phyloP scores from a whole-genome alignment of 176 grass and related monocot genomes.

The Triticum dicoccoides region DNA sequence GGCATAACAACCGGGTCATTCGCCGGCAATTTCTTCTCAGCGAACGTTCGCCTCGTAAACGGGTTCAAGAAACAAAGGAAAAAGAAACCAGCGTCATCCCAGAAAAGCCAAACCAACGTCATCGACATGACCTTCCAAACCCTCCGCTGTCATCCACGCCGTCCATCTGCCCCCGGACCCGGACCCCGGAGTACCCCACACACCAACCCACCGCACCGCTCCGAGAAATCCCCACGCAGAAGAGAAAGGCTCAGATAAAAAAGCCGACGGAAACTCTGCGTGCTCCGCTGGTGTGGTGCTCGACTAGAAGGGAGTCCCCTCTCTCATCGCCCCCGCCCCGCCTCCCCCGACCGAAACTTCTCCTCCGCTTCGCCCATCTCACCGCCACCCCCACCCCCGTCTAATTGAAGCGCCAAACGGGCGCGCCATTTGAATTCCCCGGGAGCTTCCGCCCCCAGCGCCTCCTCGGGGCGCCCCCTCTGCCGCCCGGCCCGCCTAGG shows the following conservation, averaged over 20 bases:
- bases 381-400: constrained; percentile 45
- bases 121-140: background rate
- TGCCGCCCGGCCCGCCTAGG: constrained; percentile 29
- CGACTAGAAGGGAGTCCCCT: constrained; percentile 8
- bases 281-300: background rate
- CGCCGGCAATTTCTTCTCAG: too few species aligned
- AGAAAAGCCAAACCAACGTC: constrained; percentile 12
- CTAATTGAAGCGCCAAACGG: constrained; percentile 77
- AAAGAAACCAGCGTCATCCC: background rate
- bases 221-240: background rate
- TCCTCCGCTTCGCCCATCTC: constrained; percentile 45
- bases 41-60: too few species aligned
- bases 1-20: too few species aligned
- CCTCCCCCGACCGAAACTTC: constrained; percentile 16
- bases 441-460: background rate
- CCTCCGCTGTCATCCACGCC: constrained; percentile 8
- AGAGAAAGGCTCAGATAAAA: background rate
- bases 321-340: constrained; percentile 25
- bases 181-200: background rate
- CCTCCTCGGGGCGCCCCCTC: constrained; percentile 29
- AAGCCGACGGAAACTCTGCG: background rate
- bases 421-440: constrained; percentile 66
- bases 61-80: background rate
- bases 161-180: constrained; percentile 3
- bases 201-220: constrained; percentile 26